Base-by-base conservation (phyloP, 1,284 basidiomycete species). In the Malassezia dermatis region DNA sequence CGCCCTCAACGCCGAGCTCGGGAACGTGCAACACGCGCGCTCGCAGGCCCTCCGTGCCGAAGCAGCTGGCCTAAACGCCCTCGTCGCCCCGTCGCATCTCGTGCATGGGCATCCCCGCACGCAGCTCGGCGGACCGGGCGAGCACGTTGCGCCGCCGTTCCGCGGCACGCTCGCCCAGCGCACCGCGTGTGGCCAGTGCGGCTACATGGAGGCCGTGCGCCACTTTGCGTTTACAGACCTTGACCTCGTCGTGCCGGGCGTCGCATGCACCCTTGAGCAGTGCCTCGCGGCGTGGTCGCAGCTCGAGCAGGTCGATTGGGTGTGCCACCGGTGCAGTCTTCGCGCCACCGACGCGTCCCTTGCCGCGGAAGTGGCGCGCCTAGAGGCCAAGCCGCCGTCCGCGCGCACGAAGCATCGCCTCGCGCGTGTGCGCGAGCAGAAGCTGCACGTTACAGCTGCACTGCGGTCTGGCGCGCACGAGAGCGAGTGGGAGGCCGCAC, bases 271-370 rank as follows among this genome's bases (percentile, higher is more conserved):
- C 8, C 32, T 73, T 10, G 61, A 71, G 53, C 61, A 65, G 32
- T 70, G 69, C 32, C 51, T 74, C 0, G 62, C 47, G 3, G 24
- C 55, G 17, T 72, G 69, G 68, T 61, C 61, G 21, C 56, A 66
- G 43, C 51, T 73, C 34, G 71, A 74, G 46, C 59, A 59, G 40
- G 61, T 74, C 8, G 70, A 74, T 17, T 74, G 71, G 71, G 61
- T 61, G 23, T 74, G 71, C 54, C 64, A 62, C 59, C 61, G 62
- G n/a, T 74, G 71, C 44, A 70, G 61, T 13, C 44, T 74, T 21
- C 58, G 43, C 15, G 55, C 51, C 5, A 71, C 67, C 4, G 42
- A 60, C 8, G 48, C 40, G 4, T 43, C 40, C 17, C 30, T 43
- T 26, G 42, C 26, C 2, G 62, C 54, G 3, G 49, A 55, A 15